Percentiles rank a stretch among this genome's conserved stretches.
Conservation (phyloP, 2,329 filamentous ascomycete genomes). For the Anthostomella pinea region DNA sequence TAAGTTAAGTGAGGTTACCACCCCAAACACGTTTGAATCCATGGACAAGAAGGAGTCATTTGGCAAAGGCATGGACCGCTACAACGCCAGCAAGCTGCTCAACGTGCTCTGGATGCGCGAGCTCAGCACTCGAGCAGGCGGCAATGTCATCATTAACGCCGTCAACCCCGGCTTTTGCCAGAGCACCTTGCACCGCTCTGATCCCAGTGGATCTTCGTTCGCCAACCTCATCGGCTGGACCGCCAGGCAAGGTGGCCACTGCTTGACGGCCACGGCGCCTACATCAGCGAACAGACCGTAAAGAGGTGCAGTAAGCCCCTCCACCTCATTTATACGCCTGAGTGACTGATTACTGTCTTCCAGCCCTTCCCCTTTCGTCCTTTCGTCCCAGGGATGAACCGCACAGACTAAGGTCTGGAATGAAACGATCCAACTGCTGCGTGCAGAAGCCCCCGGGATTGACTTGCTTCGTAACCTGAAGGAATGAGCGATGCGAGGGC, state of each 20-base stretch:
- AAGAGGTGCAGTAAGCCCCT: neutral
- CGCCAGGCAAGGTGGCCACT: constrained; percentile 2
- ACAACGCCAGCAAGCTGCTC: constrained; percentile 18
- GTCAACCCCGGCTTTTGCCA: constrained; percentile 17
- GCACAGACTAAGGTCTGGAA: constrained; percentile 5
- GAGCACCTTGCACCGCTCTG: constrained; percentile 17
- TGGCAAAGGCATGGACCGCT: constrained; percentile 11
- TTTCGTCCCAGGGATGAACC: neutral
- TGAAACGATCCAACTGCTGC: constrained; percentile 2
- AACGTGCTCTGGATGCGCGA: constrained; percentile 16
- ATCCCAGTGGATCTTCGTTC: constrained; percentile 1
- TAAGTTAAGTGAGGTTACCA: constrained; percentile 3
- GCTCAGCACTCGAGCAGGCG: constrained; percentile 8
- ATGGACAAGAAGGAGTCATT: constrained; percentile 18
- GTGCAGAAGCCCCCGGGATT: neutral
- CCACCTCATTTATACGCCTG: neutral
- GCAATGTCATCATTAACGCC: constrained; percentile 14
- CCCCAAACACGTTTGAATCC: constrained; percentile 11
- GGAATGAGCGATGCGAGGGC: no score
- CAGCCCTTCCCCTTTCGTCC: constrained; percentile 5
- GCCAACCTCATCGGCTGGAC: constrained; percentile 5
- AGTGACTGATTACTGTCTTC: neutral
- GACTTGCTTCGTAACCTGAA: no score
- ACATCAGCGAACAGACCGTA: constrained; percentile 5
- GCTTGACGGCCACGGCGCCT: constrained; percentile 4